Conservation (phyloP, 2,329 filamentous ascomycete genomes). For the Talaromyces sp. region DNA sequence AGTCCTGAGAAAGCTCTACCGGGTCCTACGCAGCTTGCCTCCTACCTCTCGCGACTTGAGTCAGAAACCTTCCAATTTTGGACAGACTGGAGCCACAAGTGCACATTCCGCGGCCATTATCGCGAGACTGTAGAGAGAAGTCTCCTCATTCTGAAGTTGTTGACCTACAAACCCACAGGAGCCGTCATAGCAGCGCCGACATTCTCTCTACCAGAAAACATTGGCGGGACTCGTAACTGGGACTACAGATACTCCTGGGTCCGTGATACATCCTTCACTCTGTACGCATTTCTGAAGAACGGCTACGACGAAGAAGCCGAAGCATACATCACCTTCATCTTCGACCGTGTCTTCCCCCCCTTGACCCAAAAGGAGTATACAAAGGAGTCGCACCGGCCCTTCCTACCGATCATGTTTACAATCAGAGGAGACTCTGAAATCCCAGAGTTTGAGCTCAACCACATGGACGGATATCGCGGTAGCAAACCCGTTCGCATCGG, state of each 20-base stretch:
- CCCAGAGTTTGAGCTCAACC: slow-evolving; percentile 64
- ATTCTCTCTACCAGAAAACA: slow-evolving; percentile 72
- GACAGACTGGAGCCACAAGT: slow-evolving; percentile 69
- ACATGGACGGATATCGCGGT: slow-evolving; percentile 69
- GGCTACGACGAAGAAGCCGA: slow-evolving; percentile 74
- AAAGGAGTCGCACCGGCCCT: slow-evolving; percentile 49
- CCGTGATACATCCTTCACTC: slow-evolving; percentile 71
- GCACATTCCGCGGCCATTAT: slow-evolving; percentile 69
- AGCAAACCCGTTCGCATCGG: slow-evolving; percentile 72
- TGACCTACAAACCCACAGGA: slow-evolving; percentile 75
- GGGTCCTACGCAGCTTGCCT: slow-evolving; percentile 56
- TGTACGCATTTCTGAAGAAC: slow-evolving; percentile 71
- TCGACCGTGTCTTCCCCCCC: slow-evolving; percentile 57
- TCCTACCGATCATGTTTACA: slow-evolving; percentile 76
- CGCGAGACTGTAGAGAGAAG: slow-evolving; percentile 68
- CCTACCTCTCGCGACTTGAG: slow-evolving; percentile 61
- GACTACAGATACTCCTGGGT: slow-evolving; percentile 65
- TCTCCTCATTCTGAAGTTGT: slow-evolving; percentile 70
- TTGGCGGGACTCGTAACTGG: slow-evolving; percentile 61
- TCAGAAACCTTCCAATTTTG: slow-evolving; percentile 69
- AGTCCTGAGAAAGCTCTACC: slow-evolving; percentile 59
- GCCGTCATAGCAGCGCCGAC: slow-evolving; percentile 74
- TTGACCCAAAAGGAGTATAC: slow-evolving; percentile 54
- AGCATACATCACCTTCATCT: slow-evolving; percentile 76
- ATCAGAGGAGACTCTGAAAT: slow-evolving; percentile 73